Evolutionary conservation across 495 filamentous ascomycete species (phyloP), one percentile per base, ranked within the genome.

Genomic region (Letharia lupina): DNA sequence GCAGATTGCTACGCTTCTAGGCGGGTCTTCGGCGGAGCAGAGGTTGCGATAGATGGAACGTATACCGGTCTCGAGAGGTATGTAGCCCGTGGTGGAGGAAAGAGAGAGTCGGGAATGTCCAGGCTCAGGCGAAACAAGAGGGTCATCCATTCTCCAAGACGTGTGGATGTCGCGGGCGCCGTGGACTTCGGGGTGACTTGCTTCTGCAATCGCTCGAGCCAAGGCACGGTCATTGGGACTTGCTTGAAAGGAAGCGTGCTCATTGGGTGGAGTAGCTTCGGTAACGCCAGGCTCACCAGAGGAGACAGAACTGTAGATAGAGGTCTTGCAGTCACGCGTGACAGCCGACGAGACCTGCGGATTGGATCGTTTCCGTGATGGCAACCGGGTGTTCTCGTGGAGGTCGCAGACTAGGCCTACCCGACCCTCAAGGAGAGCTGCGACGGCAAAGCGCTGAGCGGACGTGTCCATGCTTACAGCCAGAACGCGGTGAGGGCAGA

Each of bases 391-490:
- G 20, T 37, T 44, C 18, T 74, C 72, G 11, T 65, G 66, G 28
- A 88, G 71, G 61, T 90, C 84, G 65, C 82, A 85, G 20, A 90
- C 79, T 69, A 90, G 77, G 13, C 86, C 87, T 67, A 85, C 77
- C 13, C 89, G 82, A 31, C 82, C 85, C 45, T 82, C 78, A 15
- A 90, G 70, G 23, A 91, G 76, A 47, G 83, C 83, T 39, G 86
- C 89, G 64, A 91, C 72, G 18, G 84, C 80, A 57, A 85, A 81
- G 64, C 77, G 78, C 12, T 81, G 67, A 9, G 75, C 79, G 33
- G 80, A 84, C 4, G 85, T 85, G 72, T 91, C 87, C 77, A 91
- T 86, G 58, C 82, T 83, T 47, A 87, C 81, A 15, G 84, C 81
- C 6, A 90, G 65, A 10, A 89, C 82, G 44, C 81, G 76, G 33